Evolutionary conservation across 1,284 basidiomycete genomes (phyloP), one percentile per base, ranked within the genome.

Genomic region (Malassezia furfur): DNA sequence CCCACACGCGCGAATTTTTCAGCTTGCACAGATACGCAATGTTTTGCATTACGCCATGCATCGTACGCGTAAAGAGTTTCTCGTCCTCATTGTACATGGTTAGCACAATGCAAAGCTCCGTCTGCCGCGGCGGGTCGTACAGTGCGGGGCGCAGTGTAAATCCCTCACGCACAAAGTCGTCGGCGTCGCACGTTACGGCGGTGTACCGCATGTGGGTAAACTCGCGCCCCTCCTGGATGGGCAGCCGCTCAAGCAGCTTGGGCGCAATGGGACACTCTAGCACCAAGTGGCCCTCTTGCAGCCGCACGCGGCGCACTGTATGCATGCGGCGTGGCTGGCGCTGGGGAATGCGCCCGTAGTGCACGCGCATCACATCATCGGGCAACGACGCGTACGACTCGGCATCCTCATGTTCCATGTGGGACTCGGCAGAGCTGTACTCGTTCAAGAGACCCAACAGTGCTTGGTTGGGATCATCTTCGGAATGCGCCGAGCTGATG

Each of bases 41-140:
- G 66, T 69, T 66, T 62, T 70, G 80, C 91, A 96, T 96, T 12
- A 98, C 88, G 4, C 91, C 93, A 75, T 96, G 89, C 65, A 98
- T 77, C 1, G 94, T 98, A 44, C 93, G 81, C 72, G 89, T 90
- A 75, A 98, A 93, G 11, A 96, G 57, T 31, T 88, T 78, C 66
- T 96, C 93, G 72, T 96, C 85, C 78, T 96, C 94, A 64, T 91
- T 93, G 66, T 64, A 65, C 89, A 96, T 91, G 19, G 93, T 96
- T 70, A 96, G 87, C 60, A 61, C 65, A 43, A 72, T 73, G 77
- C 94, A 88, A 45, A 98, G 75, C 62, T 98, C 94, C 1, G 91
- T 98, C 60, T 85, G 82, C 39, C 91, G 80, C 36, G 64, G 62
- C 12, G 48, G 40, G 2, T 83, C 82, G 65, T 79, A 83, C 66